These are phyloP conservation scores for Brachypodium distachyon DNA, from an alignment of 202 grass and related monocot genomes.

Conservation along the genomic window DNA sequence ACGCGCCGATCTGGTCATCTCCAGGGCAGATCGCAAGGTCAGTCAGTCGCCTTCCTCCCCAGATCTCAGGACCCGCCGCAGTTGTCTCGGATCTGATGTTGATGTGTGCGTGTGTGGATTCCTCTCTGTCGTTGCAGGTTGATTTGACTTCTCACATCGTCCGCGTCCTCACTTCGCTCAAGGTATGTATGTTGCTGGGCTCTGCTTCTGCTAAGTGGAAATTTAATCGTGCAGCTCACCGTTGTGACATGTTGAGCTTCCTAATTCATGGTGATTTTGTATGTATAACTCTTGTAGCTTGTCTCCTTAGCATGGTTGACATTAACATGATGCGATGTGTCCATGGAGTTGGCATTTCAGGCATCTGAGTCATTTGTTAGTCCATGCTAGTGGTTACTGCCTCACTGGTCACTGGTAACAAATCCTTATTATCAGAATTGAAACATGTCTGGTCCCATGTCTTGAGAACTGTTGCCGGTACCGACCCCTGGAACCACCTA, in stretches of 20 bases:
- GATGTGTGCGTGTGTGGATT: not conserved
- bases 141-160: slow-evolving; percentile 96
- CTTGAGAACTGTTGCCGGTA: not conserved
- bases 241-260: not conserved
- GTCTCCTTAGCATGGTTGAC: not conserved
- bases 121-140: slow-evolving; percentile 46
- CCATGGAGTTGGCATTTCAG: not conserved
- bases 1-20: slow-evolving; percentile 75
- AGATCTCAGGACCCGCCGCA: slow-evolving; percentile 24
- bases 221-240: not conserved
- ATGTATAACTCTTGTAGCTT: not conserved
- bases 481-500: no score
- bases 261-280: not conserved
- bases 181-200: slow-evolving; percentile 50
- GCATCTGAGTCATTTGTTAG: not conserved
- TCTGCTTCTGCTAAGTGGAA: not conserved
- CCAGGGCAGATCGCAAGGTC: slow-evolving; percentile 74
- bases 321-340: not conserved
- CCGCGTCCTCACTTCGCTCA: slow-evolving; percentile 60
- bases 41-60: not conserved
- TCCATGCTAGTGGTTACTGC: not conserved
- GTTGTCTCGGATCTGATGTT: slow-evolving; percentile 17
- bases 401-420: not conserved
- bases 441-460: not conserved
- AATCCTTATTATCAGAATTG: not conserved